These are phyloP conservation scores for Piloderma croceum DNA, from an alignment of 768 basidiomycete species.

Conservation along the genomic window DNA sequence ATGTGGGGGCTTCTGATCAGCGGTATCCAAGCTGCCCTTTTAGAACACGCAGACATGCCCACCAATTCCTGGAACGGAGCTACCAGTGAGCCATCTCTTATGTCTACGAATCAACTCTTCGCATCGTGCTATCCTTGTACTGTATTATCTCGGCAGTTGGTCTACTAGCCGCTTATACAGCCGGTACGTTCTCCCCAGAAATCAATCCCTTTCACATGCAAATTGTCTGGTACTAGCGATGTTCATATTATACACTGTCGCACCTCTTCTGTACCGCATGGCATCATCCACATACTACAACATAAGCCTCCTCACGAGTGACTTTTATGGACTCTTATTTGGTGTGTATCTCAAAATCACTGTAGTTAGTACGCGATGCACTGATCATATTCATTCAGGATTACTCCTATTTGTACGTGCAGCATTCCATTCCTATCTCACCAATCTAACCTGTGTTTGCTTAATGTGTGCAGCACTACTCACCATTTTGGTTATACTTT, in stretches of 20 bases:
- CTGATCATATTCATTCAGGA: no score
- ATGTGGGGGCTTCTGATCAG: conserved; percentile 81
- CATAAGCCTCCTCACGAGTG: conserved; percentile 77
- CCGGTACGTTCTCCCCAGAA: conserved; percentile 28
- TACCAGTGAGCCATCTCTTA: conserved; percentile 45
- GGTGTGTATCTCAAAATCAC: conserved; percentile 31
- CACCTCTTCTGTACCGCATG: conserved; percentile 80
- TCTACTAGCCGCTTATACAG: conserved; percentile 46
- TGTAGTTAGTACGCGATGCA: no score
- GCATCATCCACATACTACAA: conserved; percentile 86
- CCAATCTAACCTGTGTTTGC: no score
- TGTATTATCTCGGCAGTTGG: conserved; percentile 37
- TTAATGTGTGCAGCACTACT: no score
- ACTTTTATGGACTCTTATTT: conserved; percentile 84
- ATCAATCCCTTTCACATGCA: no score
- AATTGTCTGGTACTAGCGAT: conserved; percentile 61
- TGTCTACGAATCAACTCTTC: no score
- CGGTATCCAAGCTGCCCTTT: conserved; percentile 66
- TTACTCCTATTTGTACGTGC: no score
- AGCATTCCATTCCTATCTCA: no score
- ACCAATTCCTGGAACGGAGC: conserved; percentile 66
- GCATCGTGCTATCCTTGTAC: conserved; percentile 39
- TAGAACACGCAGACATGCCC: conserved; percentile 67
- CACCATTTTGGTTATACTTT: no score
- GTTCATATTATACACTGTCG: conserved; percentile 80